Evolutionary conservation across 2,329 filamentous ascomycete genomes (phyloP).

Genomic region (Fusarium sp.): DNA sequence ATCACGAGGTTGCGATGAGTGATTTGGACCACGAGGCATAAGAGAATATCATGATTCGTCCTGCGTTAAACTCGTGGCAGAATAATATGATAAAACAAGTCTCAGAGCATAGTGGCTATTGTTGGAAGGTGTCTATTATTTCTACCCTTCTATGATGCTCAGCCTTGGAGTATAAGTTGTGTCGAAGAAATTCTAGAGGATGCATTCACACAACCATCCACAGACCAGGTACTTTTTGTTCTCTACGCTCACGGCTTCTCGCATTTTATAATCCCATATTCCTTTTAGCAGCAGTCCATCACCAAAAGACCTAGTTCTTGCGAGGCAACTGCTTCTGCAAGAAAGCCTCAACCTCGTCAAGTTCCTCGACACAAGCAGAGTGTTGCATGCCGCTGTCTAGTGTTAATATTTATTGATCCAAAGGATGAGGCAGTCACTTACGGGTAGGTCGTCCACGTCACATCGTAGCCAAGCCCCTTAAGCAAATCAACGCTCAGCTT

Average conservation of each 20-base stretch:
- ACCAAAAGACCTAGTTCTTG: conserved; percentile 31
- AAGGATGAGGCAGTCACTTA: conserved; percentile 56
- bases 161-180: background rate
- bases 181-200: background rate
- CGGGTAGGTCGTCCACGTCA: conserved; percentile 82
- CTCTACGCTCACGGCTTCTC: background rate
- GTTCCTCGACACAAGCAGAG: conserved; percentile 80
- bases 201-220: background rate
- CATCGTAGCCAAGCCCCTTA: conserved; percentile 76
- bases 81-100: conserved; percentile 12
- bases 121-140: background rate
- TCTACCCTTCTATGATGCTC: conserved; percentile 1
- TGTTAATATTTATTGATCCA: conserved; percentile 14
- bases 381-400: conserved; percentile 74
- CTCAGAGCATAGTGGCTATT: background rate
- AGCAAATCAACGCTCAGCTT: conserved; percentile 74
- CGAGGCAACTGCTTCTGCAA: conserved; percentile 60
- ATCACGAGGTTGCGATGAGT: conserved; percentile 32
- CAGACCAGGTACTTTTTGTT: background rate
- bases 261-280: background rate
- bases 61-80: conserved; percentile 5
- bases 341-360: conserved; percentile 81
- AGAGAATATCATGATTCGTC: conserved; percentile 19
- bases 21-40: conserved; percentile 24
- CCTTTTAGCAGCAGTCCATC: background rate